Base-by-base conservation (phyloP, 2,329 filamentous ascomycete genomes). In the Cadophora gregata region DNA sequence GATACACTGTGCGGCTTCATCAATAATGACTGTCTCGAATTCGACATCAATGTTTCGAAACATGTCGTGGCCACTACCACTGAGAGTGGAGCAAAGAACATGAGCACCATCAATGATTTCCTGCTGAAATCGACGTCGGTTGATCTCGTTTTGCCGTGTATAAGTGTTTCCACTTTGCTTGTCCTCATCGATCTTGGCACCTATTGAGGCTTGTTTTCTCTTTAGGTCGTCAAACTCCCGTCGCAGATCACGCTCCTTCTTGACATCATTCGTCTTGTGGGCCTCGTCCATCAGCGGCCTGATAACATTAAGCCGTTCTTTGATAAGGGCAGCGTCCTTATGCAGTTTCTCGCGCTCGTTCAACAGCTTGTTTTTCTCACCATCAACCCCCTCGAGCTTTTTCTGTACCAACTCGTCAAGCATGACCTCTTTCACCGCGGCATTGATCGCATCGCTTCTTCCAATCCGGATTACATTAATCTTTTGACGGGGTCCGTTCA, bases 21-120 rank as follows among this genome's bases (percentile, higher is more conserved):
- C 96, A 70, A 99, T 97, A 73, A 99, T 92, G 71, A 99, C 96
- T 0, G 96, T 98, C 80, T 99, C 96, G 72, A 99, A 99, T 78
- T 99, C 96, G 61, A 99, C 93, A 74, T 92, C 94, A 64, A 99
- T 81, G 73, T 90, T 91, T 79, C 95, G 93, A 81, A 99, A 97
- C 89, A 98, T 97, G 72, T 99, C 96, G 75, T 99, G 96, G 3
- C 96, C 96, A 78, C 91, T 95, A 74, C 95, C 96, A 78, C 94
- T 97, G 59, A 99, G 88, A 0, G 96, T 99, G 50, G 95, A 92
- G 79, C 96, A 99, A 33, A 99, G 88, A 61, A 99, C 91, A 79
- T 99, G 93, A 1, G 96, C 93, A 27, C 90, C 89, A 76, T 97
- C 91, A 55, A 99, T 87, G 63, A 99, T 92, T 72, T 96, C 89